These are phyloP conservation scores for Pichia sp. DNA, from an alignment of 1,139 yeast species.

Conservation along the genomic window DNA sequence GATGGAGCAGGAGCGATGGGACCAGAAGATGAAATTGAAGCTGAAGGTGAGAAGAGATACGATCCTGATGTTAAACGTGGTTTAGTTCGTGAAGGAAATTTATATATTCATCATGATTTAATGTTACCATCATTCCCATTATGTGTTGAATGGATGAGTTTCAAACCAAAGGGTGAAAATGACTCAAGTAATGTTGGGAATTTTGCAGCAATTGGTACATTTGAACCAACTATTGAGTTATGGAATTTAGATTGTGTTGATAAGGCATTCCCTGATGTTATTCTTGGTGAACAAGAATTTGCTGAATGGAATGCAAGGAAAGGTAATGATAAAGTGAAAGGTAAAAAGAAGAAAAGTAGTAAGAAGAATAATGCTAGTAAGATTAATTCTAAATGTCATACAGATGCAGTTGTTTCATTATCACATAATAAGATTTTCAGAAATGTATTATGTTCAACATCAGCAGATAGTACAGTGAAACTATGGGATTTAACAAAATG, in stretches of 20 bases:
- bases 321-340: constrained; percentile 24
- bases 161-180: constrained; percentile 45
- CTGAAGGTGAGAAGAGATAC: constrained; percentile 51
- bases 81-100: constrained; percentile 58
- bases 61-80: constrained; percentile 67
- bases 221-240: constrained; percentile 93
- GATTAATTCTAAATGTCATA: constrained; percentile 57
- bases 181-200: constrained; percentile 57
- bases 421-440: constrained; percentile 78
- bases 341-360: constrained; percentile 26
- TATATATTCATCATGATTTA: constrained; percentile 93
- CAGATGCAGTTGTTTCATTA: constrained; percentile 86
- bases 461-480: constrained; percentile 92
- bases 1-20: constrained; percentile 72
- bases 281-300: constrained; percentile 67
- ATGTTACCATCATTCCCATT: constrained; percentile 97
- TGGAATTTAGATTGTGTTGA: constrained; percentile 94
- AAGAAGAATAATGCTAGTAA: constrained; percentile 30
- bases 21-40: constrained; percentile 48
- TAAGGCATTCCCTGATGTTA: constrained; percentile 89
- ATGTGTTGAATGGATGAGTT: constrained; percentile 92
- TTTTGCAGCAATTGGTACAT: constrained; percentile 94
- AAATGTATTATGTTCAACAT: constrained; percentile 83
- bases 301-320: constrained; percentile 15
- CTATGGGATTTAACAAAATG: constrained; percentile 85